Conservation (phyloP, 352 stramenopile genomes). For the Globisporangium apiculatum region DNA sequence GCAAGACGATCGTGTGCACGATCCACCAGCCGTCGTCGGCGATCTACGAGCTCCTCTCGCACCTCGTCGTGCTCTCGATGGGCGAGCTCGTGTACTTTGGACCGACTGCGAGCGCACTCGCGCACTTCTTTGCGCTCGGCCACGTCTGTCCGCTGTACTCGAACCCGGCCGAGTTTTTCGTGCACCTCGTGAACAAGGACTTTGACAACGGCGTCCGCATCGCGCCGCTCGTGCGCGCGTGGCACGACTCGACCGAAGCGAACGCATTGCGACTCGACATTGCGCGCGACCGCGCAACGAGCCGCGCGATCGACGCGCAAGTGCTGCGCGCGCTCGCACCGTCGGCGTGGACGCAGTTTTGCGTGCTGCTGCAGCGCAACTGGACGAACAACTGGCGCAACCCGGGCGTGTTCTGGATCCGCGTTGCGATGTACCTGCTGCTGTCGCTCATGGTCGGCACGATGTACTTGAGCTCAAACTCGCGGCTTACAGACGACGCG, state of each 20-base stretch:
- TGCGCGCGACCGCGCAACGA: slow-evolving; percentile 19
- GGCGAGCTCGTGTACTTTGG: slow-evolving; percentile 90
- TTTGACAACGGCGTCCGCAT: slow-evolving; percentile 36
- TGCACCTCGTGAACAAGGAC: slow-evolving; percentile 53
- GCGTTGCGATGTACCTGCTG: slow-evolving; percentile 78
- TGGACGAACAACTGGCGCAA: slow-evolving; percentile 62
- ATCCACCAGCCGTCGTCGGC: slow-evolving; percentile 85
- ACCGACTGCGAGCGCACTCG: slow-evolving; percentile 36
- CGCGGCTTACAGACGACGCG: slow-evolving; percentile 20
- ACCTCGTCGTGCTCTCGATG: slow-evolving; percentile 47
- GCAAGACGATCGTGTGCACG: slow-evolving; percentile 69
- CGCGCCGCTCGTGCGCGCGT: slow-evolving; percentile 23
- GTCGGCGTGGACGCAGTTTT: slow-evolving; percentile 44
- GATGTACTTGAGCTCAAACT: slow-evolving; percentile 56
- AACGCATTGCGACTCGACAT: slow-evolving; percentile 26
- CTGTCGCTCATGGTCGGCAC: slow-evolving; percentile 65
- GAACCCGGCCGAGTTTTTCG: slow-evolving; percentile 63
- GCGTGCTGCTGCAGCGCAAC: slow-evolving; percentile 44
- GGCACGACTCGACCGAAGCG: slow-evolving; percentile 20
- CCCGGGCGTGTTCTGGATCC: slow-evolving; percentile 67
- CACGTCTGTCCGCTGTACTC: slow-evolving; percentile 58
- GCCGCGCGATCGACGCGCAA: slow-evolving; percentile 21
- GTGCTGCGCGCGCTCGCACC: slow-evolving; percentile 26
- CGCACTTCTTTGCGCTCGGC: slow-evolving; percentile 42
- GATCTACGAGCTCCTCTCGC: slow-evolving; percentile 61